Base-by-base conservation (phyloP, 495 filamentous ascomycete genomes). In the Filosporella fistucella region DNA sequence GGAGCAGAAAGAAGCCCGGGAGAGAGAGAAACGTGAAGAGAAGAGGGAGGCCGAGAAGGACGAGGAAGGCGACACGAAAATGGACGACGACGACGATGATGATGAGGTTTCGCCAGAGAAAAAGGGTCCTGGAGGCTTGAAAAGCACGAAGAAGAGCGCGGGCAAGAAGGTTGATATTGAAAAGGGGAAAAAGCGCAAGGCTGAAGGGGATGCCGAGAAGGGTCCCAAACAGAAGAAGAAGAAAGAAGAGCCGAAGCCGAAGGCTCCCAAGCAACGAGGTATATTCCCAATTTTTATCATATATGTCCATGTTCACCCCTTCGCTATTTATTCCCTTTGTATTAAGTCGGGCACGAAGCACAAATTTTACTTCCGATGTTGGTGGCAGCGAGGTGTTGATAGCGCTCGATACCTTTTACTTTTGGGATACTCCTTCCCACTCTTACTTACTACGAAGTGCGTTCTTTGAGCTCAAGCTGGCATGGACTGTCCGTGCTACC, bases 221-320 rank as follows among this genome's bases (percentile, higher is more conserved):
- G 86, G 81, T 51, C 80, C 84, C 4, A 88, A 88, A 61, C 70
- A 74, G 29, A 96, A 96, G 78, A 95, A 95, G 68, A 89, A 93
- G 68, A 95, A 95, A 67, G 93, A 96, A 65, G 91, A 97, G 52
- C 88, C 89, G 2, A 96, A 96, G 61, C 76, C 85, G 11, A 95
- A 96, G 63, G 71, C 76, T 0, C 78, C 88, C 3, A 95, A 95
- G 54, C 87, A 89, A 0, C 96, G 96, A 70, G 90, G 57, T 86
- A 59, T 63, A 5, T 44, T 51, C 21, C 8, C 25, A 45, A 39
- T n/a, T n/a, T 49, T 38, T n/a, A 9, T 52, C 28, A 48, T 48
- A 6, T 49, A 42, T 35, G 4, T 17, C 28, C 24, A 16, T n/a
- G 1, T 39, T 30, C 22, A 11, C 17, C 22, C 30, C 29, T 23